Evolutionary conservation across 768 basidiomycete genomes (phyloP).

Genomic region (Xanthoconium purpureum): DNA sequence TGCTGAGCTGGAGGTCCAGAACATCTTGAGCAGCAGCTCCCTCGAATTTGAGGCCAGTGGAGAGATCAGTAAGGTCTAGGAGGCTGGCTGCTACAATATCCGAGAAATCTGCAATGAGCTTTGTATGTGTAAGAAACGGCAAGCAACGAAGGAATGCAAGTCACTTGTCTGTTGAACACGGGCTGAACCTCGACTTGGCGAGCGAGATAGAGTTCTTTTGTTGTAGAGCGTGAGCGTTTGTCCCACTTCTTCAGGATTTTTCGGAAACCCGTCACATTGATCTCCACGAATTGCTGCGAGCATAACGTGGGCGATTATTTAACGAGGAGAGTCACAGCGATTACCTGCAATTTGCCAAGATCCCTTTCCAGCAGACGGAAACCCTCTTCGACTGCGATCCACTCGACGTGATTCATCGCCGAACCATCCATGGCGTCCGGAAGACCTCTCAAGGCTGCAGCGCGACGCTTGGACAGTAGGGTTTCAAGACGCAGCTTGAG

Average conservation of each 20-base stretch:
- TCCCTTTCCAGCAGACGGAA: conserved; percentile 93
- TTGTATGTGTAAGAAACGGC: conserved; percentile 11
- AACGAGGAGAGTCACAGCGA: conserved; percentile 9
- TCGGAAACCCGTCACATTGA: conserved; percentile 94
- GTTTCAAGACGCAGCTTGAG: conserved; percentile 90
- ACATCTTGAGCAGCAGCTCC: conserved; percentile 74
- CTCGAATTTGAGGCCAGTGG: conserved; percentile 74
- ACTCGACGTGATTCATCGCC: conserved; percentile 69
- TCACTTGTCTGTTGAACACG: conserved; percentile 90
- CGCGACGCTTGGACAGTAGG: conserved; percentile 88
- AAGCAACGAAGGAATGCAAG: conserved; percentile 17
- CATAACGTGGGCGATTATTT: conserved; percentile 13
- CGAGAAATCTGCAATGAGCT: conserved; percentile 94
- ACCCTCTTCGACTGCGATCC: conserved; percentile 95
- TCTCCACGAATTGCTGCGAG: conserved; percentile 89
- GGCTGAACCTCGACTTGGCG: conserved; percentile 99
- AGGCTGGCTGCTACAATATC: conserved; percentile 87
- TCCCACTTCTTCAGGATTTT: conserved; percentile 99
- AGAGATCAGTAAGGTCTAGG: conserved; percentile 73
- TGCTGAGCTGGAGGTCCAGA: conserved; percentile 65
- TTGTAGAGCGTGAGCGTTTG: conserved; percentile 90
- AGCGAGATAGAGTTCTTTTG: conserved; percentile 94
- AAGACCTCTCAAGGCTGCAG: conserved; percentile 67
- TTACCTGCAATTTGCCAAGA: conserved; percentile 90
- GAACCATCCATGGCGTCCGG: conserved; percentile 65